phyloP scores from a whole-genome alignment of 306 rosid species.

The Arachis stenosperma region DNA sequence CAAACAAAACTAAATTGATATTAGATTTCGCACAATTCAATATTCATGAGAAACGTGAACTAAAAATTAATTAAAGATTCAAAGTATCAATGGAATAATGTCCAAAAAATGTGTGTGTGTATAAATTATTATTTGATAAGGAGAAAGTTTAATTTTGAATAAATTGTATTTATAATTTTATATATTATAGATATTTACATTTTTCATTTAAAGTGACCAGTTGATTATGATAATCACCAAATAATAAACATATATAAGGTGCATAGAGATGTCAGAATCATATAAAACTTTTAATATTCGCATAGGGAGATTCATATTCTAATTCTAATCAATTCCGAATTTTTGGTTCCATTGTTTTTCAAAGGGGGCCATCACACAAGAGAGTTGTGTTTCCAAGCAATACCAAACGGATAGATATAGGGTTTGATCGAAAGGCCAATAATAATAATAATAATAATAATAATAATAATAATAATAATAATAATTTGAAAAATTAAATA shows the following conservation, averaged over 20 bases:
- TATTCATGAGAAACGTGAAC: background rate
- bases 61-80: too few relatives aligned
- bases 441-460: background rate
- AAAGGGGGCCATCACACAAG: conserved; percentile 33
- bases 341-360: conserved; percentile 17
- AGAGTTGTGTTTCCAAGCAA: conserved; percentile 42
- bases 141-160: background rate
- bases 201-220: background rate
- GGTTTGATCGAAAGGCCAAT: conserved; percentile 52
- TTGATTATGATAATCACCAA: background rate
- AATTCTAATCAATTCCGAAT: conserved; percentile 22
- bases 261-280: conserved; percentile 38
- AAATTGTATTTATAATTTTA: background rate
- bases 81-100: too few relatives aligned
- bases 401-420: conserved; percentile 34
- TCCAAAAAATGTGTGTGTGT: too few relatives aligned
- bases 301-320: conserved; percentile 38
- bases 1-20: too few relatives aligned
- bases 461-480: too few relatives aligned
- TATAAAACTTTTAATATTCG: conserved; percentile 38
- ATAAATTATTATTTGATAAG: background rate
- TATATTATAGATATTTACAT: too few relatives aligned
- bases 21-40: background rate
- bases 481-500: background rate
- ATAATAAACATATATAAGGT: conserved; percentile 15